Conservation (phyloP, 2,329 filamentous ascomycete genomes). For the Pseudopithomyces maydicus region DNA sequence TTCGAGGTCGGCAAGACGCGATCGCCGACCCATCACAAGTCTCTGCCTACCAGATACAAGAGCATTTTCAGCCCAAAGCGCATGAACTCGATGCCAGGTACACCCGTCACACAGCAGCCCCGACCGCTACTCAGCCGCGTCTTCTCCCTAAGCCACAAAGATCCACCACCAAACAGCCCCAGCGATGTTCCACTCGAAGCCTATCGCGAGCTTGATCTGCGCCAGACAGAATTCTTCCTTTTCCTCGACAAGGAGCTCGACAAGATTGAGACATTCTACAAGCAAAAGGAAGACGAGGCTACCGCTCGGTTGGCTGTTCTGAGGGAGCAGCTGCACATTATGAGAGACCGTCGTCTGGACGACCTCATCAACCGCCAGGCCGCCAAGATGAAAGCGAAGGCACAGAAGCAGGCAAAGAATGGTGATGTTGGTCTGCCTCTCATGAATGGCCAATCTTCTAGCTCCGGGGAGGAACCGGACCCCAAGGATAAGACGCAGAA, state of each 20-base stretch:
- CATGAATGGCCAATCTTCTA: constrained; percentile 22
- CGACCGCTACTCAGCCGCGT: constrained; percentile 46
- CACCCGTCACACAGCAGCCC: constrained; percentile 29
- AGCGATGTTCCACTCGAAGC: constrained; percentile 59
- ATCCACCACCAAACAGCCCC: constrained; percentile 39
- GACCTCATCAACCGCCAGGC: constrained; percentile 65
- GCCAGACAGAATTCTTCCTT: constrained; percentile 82
- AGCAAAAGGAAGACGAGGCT: constrained; percentile 83
- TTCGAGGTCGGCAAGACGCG: constrained; percentile 52
- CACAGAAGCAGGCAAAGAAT: constrained; percentile 21
- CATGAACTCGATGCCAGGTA: constrained; percentile 45
- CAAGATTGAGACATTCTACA: constrained; percentile 94
- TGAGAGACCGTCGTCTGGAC: constrained; percentile 80
- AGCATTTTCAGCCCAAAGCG: constrained; percentile 49
- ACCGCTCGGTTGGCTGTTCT: constrained; percentile 72
- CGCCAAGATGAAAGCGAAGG: constrained; percentile 38
- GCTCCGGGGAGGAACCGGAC: constrained; percentile 28
- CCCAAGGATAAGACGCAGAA: constrained; percentile 19
- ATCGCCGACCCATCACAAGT: constrained; percentile 37
- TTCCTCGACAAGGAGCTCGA: constrained; percentile 83
- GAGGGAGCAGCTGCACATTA: constrained; percentile 86
- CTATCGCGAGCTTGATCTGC: constrained; percentile 69
- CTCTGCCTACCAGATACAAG: constrained; percentile 37
- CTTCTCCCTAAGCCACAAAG: constrained; percentile 50
- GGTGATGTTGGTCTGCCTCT: constrained; percentile 14